phyloP scores from a whole-genome alignment of 2,329 filamentous ascomycete genomes.

The Monilinia fructicola region DNA sequence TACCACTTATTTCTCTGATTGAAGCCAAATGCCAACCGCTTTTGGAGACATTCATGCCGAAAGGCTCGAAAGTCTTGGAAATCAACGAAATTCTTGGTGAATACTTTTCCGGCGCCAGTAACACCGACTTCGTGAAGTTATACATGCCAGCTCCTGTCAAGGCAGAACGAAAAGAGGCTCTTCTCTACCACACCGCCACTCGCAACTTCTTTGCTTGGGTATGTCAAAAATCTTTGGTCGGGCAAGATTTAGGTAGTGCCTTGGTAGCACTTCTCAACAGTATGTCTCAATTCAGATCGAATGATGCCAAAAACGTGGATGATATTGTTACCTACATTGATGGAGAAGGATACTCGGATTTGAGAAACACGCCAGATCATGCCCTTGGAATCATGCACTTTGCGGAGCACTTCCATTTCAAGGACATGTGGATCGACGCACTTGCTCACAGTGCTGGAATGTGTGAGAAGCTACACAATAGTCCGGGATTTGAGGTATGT shows the following conservation, averaged over 20 bases:
- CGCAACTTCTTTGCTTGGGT: conserved; percentile 77
- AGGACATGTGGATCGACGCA: conserved; percentile 68
- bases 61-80: conserved; percentile 27
- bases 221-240: conserved; percentile 64
- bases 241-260: conserved; percentile 61
- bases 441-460: conserved; percentile 80
- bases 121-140: conserved; percentile 49
- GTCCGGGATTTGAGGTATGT: conserved; percentile 61
- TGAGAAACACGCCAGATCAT: conserved; percentile 65
- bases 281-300: conserved; percentile 60
- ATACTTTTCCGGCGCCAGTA: conserved; percentile 6
- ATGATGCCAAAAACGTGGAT: conserved; percentile 54
- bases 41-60: conserved; percentile 52
- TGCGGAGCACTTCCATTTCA: conserved; percentile 63
- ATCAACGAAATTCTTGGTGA: neutral
- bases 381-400: conserved; percentile 67
- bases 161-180: conserved; percentile 53
- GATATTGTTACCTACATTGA: conserved; percentile 67
- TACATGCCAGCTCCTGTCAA: conserved; percentile 66
- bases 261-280: conserved; percentile 64
- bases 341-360: conserved; percentile 66
- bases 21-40: conserved; percentile 59
- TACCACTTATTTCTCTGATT: conserved; percentile 60
- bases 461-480: conserved; percentile 58
- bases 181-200: conserved; percentile 65